Conservation (phyloP, 164 flowering plant species). For the Dillenia turbinata region DNA sequence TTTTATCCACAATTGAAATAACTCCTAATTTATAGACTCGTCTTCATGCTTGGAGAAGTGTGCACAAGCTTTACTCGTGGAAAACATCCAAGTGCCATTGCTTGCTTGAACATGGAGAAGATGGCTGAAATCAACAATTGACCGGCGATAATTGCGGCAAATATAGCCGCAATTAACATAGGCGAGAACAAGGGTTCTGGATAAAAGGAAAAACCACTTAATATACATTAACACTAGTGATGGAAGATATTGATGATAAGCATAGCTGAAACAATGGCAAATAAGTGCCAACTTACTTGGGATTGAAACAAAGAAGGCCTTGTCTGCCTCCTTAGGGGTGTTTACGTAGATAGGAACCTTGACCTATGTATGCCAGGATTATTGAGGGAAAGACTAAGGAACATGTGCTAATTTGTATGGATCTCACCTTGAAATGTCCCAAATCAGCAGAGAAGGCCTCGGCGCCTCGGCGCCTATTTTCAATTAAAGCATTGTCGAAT, state of each 20-base stretch:
- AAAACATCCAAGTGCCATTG: slow-evolving; percentile 22
- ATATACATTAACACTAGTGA: too few relatives aligned
- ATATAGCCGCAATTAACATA: slow-evolving; percentile 23
- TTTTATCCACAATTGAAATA: too few relatives aligned
- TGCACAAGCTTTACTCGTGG: slow-evolving; percentile 29
- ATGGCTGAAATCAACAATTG: slow-evolving; percentile 26
- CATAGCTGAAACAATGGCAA: too few relatives aligned
- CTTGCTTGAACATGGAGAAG: slow-evolving; percentile 30
- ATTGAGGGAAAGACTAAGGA: slow-evolving; percentile 14
- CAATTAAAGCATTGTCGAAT: too few relatives aligned
- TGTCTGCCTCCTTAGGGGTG: neutral
- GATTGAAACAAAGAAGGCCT: slow-evolving; percentile 1
- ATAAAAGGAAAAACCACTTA: neutral
- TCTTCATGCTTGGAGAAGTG: slow-evolving; percentile 25
- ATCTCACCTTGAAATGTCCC: slow-evolving; percentile 10
- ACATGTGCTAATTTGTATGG: slow-evolving; percentile 14
- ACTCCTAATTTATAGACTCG: slow-evolving; percentile 34
- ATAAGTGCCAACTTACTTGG: neutral
- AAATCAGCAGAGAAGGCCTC: slow-evolving; percentile 14
- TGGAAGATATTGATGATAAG: too few relatives aligned
- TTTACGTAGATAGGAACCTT: slow-evolving; percentile 19
- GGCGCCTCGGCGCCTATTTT: neutral
- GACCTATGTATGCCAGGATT: slow-evolving; percentile 17
- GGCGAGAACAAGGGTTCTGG: slow-evolving; percentile 22
- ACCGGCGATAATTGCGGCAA: slow-evolving; percentile 25